These are phyloP conservation scores for Neurospora sp. DNA, from an alignment of 495 filamentous ascomycete genomes.

Conservation along the genomic window DNA sequence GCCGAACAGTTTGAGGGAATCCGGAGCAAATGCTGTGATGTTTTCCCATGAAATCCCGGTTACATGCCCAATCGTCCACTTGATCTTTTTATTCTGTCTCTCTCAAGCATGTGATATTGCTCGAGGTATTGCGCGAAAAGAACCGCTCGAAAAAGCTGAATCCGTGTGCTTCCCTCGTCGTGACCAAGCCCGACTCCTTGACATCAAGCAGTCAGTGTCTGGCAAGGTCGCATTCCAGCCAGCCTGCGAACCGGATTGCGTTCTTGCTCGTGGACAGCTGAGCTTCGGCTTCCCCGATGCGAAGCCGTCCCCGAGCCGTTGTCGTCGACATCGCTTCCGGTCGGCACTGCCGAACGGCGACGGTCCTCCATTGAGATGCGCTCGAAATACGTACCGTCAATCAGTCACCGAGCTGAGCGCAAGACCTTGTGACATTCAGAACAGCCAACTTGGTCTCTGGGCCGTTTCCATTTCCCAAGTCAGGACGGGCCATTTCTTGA, in stretches of 20 bases:
- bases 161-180: background rate
- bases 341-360: background rate
- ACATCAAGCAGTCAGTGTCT: background rate
- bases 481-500: background rate
- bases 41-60: constrained; percentile 20
- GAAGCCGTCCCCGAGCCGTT: background rate
- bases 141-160: background rate
- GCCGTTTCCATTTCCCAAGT: background rate
- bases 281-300: background rate
- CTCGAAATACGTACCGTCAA: background rate
- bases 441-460: background rate
- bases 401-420: background rate
- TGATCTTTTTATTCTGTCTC: background rate
- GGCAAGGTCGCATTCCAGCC: background rate
- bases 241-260: background rate
- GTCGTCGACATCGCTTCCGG: background rate
- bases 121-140: background rate
- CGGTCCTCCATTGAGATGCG: background rate
- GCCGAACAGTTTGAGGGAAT: constrained; percentile 31
- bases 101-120: background rate
- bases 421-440: background rate
- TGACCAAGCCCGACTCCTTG: background rate
- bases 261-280: background rate
- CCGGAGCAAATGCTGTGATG: constrained; percentile 22
- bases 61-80: background rate